These are phyloP conservation scores for Cylindrotheca closterium DNA, from an alignment of 108 stramenopile species.

Conservation along the genomic window DNA sequence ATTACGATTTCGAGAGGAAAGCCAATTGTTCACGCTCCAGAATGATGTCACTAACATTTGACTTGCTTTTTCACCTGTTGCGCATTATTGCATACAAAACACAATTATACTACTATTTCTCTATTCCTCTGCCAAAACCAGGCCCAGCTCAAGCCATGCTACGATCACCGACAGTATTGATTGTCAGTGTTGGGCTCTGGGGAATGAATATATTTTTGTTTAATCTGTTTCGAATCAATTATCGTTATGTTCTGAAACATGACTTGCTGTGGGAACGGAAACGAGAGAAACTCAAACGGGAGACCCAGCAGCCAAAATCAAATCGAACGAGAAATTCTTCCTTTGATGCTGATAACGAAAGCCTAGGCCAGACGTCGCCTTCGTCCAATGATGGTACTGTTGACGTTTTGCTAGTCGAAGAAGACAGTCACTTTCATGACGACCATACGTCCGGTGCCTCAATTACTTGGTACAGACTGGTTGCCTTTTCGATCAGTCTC, in stretches of 20 bases:
- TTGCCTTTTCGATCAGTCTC: constrained; percentile 54
- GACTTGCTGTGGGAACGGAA: constrained; percentile 61
- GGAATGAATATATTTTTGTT: constrained; percentile 88
- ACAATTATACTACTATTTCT: too few species aligned
- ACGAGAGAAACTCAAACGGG: constrained; percentile 6
- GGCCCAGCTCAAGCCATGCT: constrained; percentile 81
- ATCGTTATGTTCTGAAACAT: constrained; percentile 64
- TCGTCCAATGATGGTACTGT: not conserved
- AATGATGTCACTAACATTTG: too few species aligned
- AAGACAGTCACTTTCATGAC: not conserved
- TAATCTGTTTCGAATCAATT: constrained; percentile 76
- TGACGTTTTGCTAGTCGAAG: not conserved
- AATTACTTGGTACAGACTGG: constrained; percentile 57
- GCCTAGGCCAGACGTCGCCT: too few species aligned
- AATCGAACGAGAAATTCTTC: not conserved
- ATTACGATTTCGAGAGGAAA: too few species aligned
- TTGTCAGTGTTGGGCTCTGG: constrained; percentile 79
- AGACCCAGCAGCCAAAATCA: constrained; percentile 6
- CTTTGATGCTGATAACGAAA: not conserved
- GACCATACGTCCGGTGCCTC: constrained; percentile 8
- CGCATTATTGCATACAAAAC: too few species aligned
- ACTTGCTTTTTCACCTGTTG: too few species aligned
- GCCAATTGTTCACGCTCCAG: too few species aligned
- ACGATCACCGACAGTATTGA: constrained; percentile 78
- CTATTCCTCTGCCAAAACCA: too few species aligned